Percentiles rank a stretch among this genome's conserved stretches.
Evolutionary conservation across 345 rosid genomes (phyloP).

Genomic region (Sisymbrium altissimum): DNA sequence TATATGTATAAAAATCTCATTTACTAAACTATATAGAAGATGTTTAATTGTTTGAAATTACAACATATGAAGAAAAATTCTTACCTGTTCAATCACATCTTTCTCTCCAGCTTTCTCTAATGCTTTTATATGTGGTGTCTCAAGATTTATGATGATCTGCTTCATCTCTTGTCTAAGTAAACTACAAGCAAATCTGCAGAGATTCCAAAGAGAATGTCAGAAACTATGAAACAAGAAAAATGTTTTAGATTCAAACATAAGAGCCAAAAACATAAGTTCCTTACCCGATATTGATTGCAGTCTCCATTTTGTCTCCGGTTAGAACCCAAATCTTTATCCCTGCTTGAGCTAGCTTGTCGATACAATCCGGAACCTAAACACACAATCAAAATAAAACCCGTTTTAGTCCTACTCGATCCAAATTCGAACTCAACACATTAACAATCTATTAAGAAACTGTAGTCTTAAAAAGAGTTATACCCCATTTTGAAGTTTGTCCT

Average conservation of each 20-base stretch:
- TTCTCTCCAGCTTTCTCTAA: constrained; percentile 75
- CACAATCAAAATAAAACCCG: not conserved
- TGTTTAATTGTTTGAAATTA: not conserved
- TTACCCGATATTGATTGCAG: constrained; percentile 94
- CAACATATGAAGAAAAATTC: not conserved
- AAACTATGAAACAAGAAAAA: constrained; percentile 12
- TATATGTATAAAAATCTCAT: constrained; percentile 13
- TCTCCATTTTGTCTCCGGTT: constrained; percentile 99
- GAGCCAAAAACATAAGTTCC: not conserved
- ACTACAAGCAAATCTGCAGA: constrained; percentile 89
- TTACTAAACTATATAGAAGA: not conserved
- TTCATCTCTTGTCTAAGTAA: constrained; percentile 93
- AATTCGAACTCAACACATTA: not conserved
- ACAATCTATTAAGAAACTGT: not conserved
- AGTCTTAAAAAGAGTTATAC: constrained; percentile 38
- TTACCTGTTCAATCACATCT: constrained; percentile 54
- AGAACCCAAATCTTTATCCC: constrained; percentile 95
- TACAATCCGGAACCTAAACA: constrained; percentile 91
- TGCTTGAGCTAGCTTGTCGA: constrained; percentile 95
- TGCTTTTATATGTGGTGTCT: constrained; percentile 57
- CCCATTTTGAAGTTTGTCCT: constrained; percentile 97
- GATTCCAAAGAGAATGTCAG: not conserved
- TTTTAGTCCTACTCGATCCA: not conserved
- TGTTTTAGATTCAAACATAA: not conserved
- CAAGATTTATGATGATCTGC: constrained; percentile 81